These are phyloP conservation scores for Hyphochytrium catenoides DNA, from an alignment of 352 stramenopile species.

Conservation along the genomic window DNA sequence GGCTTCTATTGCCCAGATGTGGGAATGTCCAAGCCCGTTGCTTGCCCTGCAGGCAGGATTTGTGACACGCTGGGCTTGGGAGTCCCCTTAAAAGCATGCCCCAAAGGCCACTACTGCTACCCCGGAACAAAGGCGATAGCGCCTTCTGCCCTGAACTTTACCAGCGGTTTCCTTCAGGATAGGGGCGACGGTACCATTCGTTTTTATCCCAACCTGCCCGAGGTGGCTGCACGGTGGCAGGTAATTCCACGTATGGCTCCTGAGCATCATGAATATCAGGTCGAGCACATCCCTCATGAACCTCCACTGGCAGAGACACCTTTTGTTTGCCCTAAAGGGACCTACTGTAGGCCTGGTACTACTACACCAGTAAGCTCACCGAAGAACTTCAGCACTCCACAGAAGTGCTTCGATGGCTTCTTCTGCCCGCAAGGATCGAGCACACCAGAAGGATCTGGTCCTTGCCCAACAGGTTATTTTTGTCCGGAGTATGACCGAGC, in stretches of 20 bases:
- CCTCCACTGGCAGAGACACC: slow-evolving; percentile 70
- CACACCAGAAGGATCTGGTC: slow-evolving; percentile 70
- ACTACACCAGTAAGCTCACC: slow-evolving; percentile 20
- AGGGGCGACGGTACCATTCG: too few relatives aligned
- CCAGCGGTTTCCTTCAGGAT: too few relatives aligned
- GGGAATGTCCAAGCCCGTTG: slow-evolving; percentile 56
- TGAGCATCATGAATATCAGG: slow-evolving; percentile 2
- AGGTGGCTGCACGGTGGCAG: too few relatives aligned
- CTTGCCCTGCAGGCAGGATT: slow-evolving; percentile 74
- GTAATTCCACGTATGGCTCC: neutral
- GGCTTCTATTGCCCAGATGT: slow-evolving; percentile 80
- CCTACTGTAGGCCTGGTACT: slow-evolving; percentile 72
- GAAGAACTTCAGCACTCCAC: slow-evolving; percentile 77
- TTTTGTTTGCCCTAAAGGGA: slow-evolving; percentile 75
- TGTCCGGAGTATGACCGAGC: slow-evolving; percentile 69
- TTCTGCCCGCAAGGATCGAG: slow-evolving; percentile 80
- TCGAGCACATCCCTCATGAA: neutral
- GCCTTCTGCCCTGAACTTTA: too few relatives aligned
- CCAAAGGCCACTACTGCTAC: slow-evolving; percentile 74
- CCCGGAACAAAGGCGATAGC: slow-evolving; percentile 73
- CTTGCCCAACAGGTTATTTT: slow-evolving; percentile 84
- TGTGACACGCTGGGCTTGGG: slow-evolving; percentile 68
- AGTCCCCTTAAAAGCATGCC: slow-evolving; percentile 48
- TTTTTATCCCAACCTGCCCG: too few relatives aligned
- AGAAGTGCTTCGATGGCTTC: slow-evolving; percentile 82